Evolutionary conservation across 2,329 filamentous ascomycete genomes (phyloP), one percentile per base, ranked within the genome.

Genomic region (Verticillium zaregamsianum): DNA sequence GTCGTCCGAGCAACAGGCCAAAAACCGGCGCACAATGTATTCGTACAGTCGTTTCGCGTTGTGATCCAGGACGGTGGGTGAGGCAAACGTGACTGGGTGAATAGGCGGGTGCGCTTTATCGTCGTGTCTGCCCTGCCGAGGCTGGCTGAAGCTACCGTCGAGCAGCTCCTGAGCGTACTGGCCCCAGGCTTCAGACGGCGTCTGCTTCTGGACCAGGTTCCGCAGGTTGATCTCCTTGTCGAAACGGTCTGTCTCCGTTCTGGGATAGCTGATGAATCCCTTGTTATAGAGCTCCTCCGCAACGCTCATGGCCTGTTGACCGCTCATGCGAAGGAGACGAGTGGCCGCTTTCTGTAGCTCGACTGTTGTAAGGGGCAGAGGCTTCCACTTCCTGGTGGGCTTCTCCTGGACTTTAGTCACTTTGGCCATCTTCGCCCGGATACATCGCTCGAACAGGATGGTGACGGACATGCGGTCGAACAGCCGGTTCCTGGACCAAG

Each of bases 51-150:
- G 88, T 59, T 83, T 86, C 71, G 96, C 92, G 59, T 90, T 82
- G 1, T 86, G 81, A 60, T 81, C 86, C 25, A 85, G 79, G 3
- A 92, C 85, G 0, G 80, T 80, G 0, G 88, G 84, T 1, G 85
- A 84, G 6, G 90, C 92, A 71, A 91, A 96, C n/a, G 90, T 90
- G 63, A 99, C 90, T 0, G 95, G 95, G 69, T 99, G 95, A 63
- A 99, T 99, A 0, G 95, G 95, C 31, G 95, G 95, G 76, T 99
- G 95, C 0, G 95, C 95, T 75, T 97, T 95, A 75, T 99, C 95
- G 74, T 99, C 96, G 73, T 98, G 87, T 59, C 87, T 85, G 4
- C 95, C 95, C 66, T 89, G 85, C 52, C 94, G 87, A 20, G 95
- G 95, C 66, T 90, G 89, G 56, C 86, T 86, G 73, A 97, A 98